These are phyloP conservation scores for Candida silvatica DNA, from an alignment of 805 yeast species.

Conservation along the genomic window DNA sequence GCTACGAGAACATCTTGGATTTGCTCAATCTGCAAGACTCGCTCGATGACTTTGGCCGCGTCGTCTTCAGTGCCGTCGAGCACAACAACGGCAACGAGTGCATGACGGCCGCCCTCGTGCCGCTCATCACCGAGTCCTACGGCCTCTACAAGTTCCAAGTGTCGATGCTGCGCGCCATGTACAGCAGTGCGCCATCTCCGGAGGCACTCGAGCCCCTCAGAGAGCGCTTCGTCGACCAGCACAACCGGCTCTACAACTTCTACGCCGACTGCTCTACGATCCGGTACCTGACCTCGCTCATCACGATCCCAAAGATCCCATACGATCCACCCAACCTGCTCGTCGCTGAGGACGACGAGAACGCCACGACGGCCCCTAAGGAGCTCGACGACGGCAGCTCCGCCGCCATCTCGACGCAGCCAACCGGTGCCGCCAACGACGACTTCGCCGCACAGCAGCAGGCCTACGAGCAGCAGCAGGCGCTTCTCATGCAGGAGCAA, in stretches of 20 bases:
- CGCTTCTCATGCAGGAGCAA: conserved; percentile 48
- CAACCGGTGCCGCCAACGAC: conserved; percentile 39
- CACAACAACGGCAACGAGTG: conserved; percentile 59
- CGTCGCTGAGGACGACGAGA: conserved; percentile 34
- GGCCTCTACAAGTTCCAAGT: conserved; percentile 87
- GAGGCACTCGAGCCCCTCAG: conserved; percentile 72
- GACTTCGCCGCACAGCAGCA: conserved; percentile 38
- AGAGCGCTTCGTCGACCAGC: conserved; percentile 65
- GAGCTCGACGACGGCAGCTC: conserved; percentile 12
- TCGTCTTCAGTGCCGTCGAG: conserved; percentile 60
- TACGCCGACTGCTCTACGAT: conserved; percentile 86
- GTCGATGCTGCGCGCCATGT: conserved; percentile 86
- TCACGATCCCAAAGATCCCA: conserved; percentile 67
- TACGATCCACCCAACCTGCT: conserved; percentile 51
- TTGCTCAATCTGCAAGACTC: conserved; percentile 80
- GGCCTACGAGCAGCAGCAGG: conserved; percentile 51
- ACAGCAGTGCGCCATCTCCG: conserved; percentile 59
- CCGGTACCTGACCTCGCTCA: conserved; percentile 70
- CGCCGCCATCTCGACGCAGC: conserved; percentile 35
- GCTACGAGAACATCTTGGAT: conserved; percentile 82
- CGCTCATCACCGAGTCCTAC: conserved; percentile 82
- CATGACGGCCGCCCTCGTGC: conserved; percentile 79
- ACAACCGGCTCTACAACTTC: conserved; percentile 63
- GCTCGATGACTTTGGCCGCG: conserved; percentile 67
- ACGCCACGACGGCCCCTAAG: conserved; percentile 32